Percentiles rank a stretch among this genome's conserved stretches.
Evolutionary conservation across 495 filamentous ascomycete species (phyloP).

Genomic region (Xylaria scruposa): DNA sequence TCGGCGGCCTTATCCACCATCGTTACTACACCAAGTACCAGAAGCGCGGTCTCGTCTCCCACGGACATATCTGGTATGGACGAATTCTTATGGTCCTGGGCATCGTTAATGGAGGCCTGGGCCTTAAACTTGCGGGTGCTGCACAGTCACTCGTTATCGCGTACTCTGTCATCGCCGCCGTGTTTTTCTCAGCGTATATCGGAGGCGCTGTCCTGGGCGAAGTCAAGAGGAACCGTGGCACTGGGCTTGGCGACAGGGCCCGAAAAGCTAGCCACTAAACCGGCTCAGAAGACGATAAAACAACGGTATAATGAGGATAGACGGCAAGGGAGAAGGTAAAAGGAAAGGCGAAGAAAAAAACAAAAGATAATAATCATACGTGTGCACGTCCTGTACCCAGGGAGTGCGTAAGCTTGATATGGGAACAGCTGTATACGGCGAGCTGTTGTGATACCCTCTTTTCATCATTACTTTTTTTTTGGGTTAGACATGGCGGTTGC

Average conservation of each 20-base stretch:
- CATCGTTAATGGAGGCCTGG: slow-evolving; percentile 74
- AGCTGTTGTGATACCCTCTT: slow-evolving; percentile 15
- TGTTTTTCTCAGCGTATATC: slow-evolving; percentile 56
- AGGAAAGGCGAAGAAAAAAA: not conserved
- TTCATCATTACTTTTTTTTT: not conserved
- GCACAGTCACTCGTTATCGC: slow-evolving; percentile 57
- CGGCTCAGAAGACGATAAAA: not conserved
- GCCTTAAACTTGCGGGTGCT: slow-evolving; percentile 59
- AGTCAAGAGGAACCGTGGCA: slow-evolving; percentile 23
- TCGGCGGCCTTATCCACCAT: slow-evolving; percentile 71
- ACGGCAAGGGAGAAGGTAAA: not conserved
- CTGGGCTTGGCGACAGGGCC: not conserved
- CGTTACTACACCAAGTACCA: slow-evolving; percentile 55
- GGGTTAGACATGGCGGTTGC: not conserved
- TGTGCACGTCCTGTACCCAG: not conserved
- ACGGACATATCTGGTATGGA: slow-evolving; percentile 74
- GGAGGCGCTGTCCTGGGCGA: slow-evolving; percentile 35
- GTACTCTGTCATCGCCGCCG: slow-evolving; percentile 64
- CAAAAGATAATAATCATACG: not conserved
- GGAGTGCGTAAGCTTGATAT: not conserved
- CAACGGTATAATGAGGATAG: slow-evolving; percentile 9
- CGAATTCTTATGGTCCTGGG: slow-evolving; percentile 67
- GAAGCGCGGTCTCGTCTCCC: slow-evolving; percentile 59
- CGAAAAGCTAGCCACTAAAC: slow-evolving; percentile 18
- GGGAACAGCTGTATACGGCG: not conserved